phyloP scores from a whole-genome alignment of 352 stramenopile genomes.

The Phytopythium helicoides region DNA sequence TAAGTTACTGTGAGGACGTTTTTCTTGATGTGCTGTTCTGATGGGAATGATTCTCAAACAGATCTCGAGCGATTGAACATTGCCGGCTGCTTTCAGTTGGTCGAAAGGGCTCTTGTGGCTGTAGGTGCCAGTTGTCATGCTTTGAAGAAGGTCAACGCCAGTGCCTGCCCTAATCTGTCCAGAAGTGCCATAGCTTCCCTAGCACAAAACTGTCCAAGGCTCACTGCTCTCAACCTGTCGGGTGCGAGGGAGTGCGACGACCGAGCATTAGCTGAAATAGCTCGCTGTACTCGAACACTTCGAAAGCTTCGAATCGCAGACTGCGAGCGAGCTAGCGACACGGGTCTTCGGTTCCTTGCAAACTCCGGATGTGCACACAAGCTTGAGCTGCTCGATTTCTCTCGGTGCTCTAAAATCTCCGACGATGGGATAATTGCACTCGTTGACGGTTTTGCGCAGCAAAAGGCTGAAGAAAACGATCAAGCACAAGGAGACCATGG shows the following conservation, averaged over 20 bases:
- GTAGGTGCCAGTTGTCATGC: slow-evolving; percentile 53
- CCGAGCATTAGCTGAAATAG: slow-evolving; percentile 51
- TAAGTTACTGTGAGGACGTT: slow-evolving; percentile 10
- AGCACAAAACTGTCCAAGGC: slow-evolving; percentile 42
- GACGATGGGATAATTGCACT: slow-evolving; percentile 52
- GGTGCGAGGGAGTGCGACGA: slow-evolving; percentile 59
- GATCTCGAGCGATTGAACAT: slow-evolving; percentile 58
- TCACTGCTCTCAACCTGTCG: slow-evolving; percentile 53
- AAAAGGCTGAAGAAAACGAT: neutral
- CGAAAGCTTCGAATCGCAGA: slow-evolving; percentile 54
- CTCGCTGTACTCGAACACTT: slow-evolving; percentile 23
- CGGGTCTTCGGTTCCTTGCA: slow-evolving; percentile 45
- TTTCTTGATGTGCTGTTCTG: neutral
- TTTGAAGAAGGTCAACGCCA: slow-evolving; percentile 72
- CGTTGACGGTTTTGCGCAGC: slow-evolving; percentile 40
- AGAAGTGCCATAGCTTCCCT: slow-evolving; percentile 60
- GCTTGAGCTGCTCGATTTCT: slow-evolving; percentile 63
- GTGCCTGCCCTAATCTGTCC: slow-evolving; percentile 82
- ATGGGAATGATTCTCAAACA: neutral
- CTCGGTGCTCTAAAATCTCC: slow-evolving; percentile 45
- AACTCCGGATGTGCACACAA: slow-evolving; percentile 38
- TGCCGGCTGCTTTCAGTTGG: slow-evolving; percentile 80
- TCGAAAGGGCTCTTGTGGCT: slow-evolving; percentile 73
- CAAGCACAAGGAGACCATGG: neutral
- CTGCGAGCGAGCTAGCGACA: slow-evolving; percentile 63